Evolutionary conservation across 495 filamentous ascomycete genomes (phyloP).

Genomic region (Xylaria scruposa): DNA sequence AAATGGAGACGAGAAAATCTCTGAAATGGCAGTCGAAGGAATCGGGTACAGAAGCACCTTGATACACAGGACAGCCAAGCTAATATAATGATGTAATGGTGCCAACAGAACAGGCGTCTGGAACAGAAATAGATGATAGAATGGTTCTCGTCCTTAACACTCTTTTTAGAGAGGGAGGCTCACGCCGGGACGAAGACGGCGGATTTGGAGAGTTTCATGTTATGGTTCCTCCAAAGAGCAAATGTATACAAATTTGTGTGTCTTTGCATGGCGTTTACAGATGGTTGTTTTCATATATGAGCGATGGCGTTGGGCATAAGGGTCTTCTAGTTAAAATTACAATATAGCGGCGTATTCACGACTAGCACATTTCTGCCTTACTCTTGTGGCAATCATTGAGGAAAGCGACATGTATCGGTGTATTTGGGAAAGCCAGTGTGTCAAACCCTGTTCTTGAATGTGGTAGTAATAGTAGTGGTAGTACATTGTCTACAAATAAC

Average conservation of each 20-base stretch:
- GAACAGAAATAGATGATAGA: conserved; percentile 6
- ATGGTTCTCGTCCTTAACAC: background rate
- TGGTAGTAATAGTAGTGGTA: conserved; percentile 18
- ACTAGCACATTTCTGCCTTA: background rate
- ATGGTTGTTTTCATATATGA: background rate
- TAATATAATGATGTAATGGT: background rate
- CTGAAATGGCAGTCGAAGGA: background rate
- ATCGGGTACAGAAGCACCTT: conserved; percentile 33
- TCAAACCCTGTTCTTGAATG: background rate
- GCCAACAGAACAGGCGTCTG: background rate
- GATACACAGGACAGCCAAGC: conserved; percentile 31
- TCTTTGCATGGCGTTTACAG: background rate
- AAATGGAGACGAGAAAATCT: background rate
- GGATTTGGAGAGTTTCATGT: background rate
- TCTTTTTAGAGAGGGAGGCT: conserved; percentile 35
- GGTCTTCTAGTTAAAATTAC: background rate
- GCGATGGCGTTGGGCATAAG: background rate
- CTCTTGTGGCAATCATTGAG: background rate
- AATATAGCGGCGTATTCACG: background rate
- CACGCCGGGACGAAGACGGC: conserved; percentile 24
- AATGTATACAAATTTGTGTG: background rate
- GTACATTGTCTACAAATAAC: conserved; percentile 28
- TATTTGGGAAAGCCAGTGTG: background rate
- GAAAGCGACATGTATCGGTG: background rate
- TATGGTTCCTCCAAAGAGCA: background rate